Percentiles rank a stretch among this genome's conserved stretches.
Evolutionary conservation across 495 filamentous ascomycete genomes (phyloP).

Genomic region (Pyrenopolyporus hunteri): DNA sequence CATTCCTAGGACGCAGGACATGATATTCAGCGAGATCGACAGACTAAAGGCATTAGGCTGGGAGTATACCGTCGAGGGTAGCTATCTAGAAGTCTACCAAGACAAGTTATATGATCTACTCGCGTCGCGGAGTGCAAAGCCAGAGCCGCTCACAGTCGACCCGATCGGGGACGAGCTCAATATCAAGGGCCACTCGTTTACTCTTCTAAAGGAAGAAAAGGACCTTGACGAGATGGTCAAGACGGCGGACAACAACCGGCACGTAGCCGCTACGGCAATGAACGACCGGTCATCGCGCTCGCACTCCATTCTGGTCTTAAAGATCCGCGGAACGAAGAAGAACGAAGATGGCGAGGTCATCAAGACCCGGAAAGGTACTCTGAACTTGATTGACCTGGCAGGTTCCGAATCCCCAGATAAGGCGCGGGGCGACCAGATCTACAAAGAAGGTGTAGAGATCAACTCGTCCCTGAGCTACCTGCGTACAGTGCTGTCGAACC

Average conservation of each 20-base stretch:
- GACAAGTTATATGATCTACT: slow-evolving; percentile 95
- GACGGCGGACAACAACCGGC: slow-evolving; percentile 80
- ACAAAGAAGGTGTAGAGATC: slow-evolving; percentile 96
- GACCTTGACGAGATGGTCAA: slow-evolving; percentile 82
- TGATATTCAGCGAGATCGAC: slow-evolving; percentile 88
- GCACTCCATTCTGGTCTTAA: slow-evolving; percentile 96
- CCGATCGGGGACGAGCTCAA: slow-evolving; percentile 59
- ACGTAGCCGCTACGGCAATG: slow-evolving; percentile 92
- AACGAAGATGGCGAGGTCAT: slow-evolving; percentile 75
- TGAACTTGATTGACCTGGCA: slow-evolving; percentile 96
- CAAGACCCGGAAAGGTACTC: slow-evolving; percentile 85
- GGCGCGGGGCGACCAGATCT: slow-evolving; percentile 77
- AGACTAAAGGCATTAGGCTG: slow-evolving; percentile 88
- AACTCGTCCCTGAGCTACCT: slow-evolving; percentile 91
- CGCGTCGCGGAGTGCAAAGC: slow-evolving; percentile 82
- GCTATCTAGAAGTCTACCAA: slow-evolving; percentile 99
- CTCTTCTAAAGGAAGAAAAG: slow-evolving; percentile 76
- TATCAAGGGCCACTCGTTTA: slow-evolving; percentile 61
- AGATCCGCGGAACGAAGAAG: slow-evolving; percentile 66
- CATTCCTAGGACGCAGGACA: slow-evolving; percentile 90
- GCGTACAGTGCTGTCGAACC: slow-evolving; percentile 90
- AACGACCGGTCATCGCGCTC: slow-evolving; percentile 94
- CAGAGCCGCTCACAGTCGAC: slow-evolving; percentile 82
- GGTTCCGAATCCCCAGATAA: slow-evolving; percentile 91
- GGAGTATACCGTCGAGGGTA: slow-evolving; percentile 91